phyloP scores from a whole-genome alignment of 1,284 basidiomycete genomes.

The Mycosarcoma mackinlayi region DNA sequence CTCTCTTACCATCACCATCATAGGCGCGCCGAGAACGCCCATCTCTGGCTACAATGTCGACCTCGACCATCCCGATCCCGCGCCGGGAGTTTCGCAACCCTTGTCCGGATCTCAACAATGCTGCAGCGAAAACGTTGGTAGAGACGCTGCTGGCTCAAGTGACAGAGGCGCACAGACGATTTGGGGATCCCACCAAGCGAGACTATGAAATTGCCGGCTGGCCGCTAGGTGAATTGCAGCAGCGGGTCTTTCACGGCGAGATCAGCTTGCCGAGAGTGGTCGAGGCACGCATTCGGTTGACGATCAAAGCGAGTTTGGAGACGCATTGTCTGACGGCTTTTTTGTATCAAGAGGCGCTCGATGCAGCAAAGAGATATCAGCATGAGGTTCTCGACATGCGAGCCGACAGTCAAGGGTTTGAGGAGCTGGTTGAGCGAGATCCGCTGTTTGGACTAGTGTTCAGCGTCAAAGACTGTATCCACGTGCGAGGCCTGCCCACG shows the following conservation, averaged over 20 bases:
- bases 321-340: constrained; percentile 52
- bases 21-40: no score
- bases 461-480: constrained; percentile 56
- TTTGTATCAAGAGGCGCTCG: constrained; percentile 19
- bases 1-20: constrained; percentile 2
- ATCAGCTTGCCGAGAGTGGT: constrained; percentile 3
- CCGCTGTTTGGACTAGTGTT: constrained; percentile 44
- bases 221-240: constrained; percentile 1
- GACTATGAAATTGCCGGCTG: constrained; percentile 16
- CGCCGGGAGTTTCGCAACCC: constrained; percentile 32
- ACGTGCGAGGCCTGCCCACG: constrained; percentile 29
- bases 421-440: background rate
- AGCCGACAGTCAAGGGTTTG: background rate
- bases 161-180: constrained; percentile 7
- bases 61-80: constrained; percentile 11
- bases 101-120: constrained; percentile 10
- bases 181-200: constrained; percentile 4
- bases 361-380: background rate
- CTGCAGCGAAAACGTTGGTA: constrained; percentile 13
- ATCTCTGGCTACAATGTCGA: constrained; percentile 4
- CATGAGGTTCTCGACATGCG: background rate
- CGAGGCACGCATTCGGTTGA: constrained; percentile 31
- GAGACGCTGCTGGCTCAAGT: constrained; percentile 30
- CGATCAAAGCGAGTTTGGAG: constrained; percentile 19
- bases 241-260: background rate